Conservation (phyloP, 768 basidiomycete species). For the Lactarius vividus region DNA sequence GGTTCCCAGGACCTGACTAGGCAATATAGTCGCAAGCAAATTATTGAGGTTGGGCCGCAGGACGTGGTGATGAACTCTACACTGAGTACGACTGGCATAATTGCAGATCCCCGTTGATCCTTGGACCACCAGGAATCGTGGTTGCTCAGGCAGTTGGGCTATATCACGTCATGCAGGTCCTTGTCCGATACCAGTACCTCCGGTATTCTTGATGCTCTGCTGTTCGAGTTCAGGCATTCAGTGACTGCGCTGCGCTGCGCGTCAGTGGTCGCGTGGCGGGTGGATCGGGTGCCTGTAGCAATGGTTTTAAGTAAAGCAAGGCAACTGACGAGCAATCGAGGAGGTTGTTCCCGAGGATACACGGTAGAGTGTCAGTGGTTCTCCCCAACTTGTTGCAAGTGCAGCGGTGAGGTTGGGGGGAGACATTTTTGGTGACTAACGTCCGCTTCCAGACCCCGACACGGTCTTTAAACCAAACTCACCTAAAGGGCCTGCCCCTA, state of each 20-base stretch:
- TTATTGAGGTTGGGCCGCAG: not conserved
- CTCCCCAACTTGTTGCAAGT: not conserved
- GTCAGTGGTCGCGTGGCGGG: not conserved
- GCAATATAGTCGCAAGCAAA: not conserved
- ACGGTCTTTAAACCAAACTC: not conserved
- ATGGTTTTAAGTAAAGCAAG: slow-evolving; percentile 17
- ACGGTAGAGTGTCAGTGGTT: not conserved
- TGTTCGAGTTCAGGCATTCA: not conserved
- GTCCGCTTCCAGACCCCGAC: slow-evolving; percentile 10
- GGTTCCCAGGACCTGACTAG: not conserved
- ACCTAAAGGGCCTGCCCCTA: not conserved
- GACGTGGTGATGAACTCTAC: too few relatives aligned
- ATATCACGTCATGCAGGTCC: too few relatives aligned
- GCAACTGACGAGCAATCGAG: not conserved
- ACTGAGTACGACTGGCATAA: too few relatives aligned
- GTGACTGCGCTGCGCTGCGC: not conserved
- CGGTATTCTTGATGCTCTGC: too few relatives aligned
- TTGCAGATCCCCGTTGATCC: too few relatives aligned
- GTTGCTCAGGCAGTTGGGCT: too few relatives aligned
- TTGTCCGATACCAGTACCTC: too few relatives aligned
- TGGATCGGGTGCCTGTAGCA: not conserved
- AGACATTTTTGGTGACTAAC: not conserved
- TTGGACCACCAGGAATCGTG: too few relatives aligned
- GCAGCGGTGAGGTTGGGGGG: not conserved
- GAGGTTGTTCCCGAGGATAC: slow-evolving; percentile 1